A percentile compares a stretch with the other conserved stretches of the same genome.
phyloP scores from a whole-genome alignment of 495 filamentous ascomycete species.

The Penicillium steckii region DNA sequence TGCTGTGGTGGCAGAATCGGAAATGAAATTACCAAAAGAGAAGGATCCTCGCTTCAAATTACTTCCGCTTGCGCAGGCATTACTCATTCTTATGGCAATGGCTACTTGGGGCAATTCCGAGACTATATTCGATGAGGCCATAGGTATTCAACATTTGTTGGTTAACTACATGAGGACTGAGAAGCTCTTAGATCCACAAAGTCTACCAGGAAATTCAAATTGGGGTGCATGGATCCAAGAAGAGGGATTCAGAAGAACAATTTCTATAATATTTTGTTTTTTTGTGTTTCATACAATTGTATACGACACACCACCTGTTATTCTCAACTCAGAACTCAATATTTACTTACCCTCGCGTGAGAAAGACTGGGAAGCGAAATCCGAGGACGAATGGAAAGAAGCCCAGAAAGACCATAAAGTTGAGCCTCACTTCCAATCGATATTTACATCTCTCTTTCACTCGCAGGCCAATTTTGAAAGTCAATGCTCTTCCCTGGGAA shows the following conservation, averaged over 20 bases:
- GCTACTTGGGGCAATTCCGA: conserved; percentile 27
- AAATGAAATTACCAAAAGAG: neutral
- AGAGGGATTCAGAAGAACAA: conserved; percentile 28
- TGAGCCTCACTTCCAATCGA: neutral
- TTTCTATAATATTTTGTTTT: conserved; percentile 26
- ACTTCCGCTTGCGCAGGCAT: conserved; percentile 19
- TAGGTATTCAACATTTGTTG: conserved; percentile 22
- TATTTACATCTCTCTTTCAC: neutral
- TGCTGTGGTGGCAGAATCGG: neutral
- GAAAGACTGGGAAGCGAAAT: neutral
- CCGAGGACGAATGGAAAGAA: conserved; percentile 23
- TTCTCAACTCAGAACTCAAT: conserved; percentile 26
- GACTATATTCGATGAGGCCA: conserved; percentile 16
- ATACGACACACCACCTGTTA: conserved; percentile 32
- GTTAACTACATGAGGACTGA: conserved; percentile 13
- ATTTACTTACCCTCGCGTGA: neutral
- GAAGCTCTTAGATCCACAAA: conserved; percentile 4
- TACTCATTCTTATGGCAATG: conserved; percentile 25
- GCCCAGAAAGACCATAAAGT: neutral
- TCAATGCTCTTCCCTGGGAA: conserved; percentile 22
- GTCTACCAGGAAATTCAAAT: neutral
- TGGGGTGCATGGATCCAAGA: conserved; percentile 27
- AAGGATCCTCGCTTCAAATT: neutral
- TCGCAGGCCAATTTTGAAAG: neutral
- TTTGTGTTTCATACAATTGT: conserved; percentile 34